phyloP scores from a whole-genome alignment of 2,329 filamentous ascomycete genomes.

The Aphanoascus verrucosus region DNA sequence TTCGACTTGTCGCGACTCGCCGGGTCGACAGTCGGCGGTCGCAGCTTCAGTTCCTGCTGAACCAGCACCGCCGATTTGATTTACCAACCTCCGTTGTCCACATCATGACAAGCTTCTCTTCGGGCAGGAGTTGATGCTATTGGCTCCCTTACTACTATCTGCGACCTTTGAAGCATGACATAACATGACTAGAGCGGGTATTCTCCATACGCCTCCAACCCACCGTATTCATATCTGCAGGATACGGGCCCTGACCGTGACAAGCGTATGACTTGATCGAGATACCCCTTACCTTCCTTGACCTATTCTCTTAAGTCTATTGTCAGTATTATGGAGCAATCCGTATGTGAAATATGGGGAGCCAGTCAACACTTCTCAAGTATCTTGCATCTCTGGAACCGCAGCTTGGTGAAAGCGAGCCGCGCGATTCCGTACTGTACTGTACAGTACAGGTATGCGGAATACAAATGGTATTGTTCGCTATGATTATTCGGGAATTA shows the following conservation, averaged over 20 bases:
- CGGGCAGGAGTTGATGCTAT: not conserved
- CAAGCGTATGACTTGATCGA: not conserved
- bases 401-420: not conserved
- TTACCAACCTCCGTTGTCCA: not conserved
- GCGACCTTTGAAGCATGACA: not conserved
- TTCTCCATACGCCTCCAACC: not conserved
- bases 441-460: not conserved
- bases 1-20: slow-evolving; percentile 10
- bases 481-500: slow-evolving; percentile 6
- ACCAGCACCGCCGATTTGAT: not conserved
- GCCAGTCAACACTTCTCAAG: not conserved
- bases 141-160: not conserved
- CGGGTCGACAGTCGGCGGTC: slow-evolving; percentile 5
- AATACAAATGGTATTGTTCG: slow-evolving; percentile 7
- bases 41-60: slow-evolving; percentile 8
- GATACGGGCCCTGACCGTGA: not conserved
- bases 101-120: not conserved
- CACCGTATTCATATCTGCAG: not conserved
- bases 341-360: not conserved
- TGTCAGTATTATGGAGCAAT: not conserved
- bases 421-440: not conserved
- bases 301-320: not conserved
- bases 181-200: not conserved
- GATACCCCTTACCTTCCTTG: not conserved
- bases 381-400: not conserved